Conservation (phyloP, 228 moss, liverwort and hornwort species). For the Sphagnum magellanicum region DNA sequence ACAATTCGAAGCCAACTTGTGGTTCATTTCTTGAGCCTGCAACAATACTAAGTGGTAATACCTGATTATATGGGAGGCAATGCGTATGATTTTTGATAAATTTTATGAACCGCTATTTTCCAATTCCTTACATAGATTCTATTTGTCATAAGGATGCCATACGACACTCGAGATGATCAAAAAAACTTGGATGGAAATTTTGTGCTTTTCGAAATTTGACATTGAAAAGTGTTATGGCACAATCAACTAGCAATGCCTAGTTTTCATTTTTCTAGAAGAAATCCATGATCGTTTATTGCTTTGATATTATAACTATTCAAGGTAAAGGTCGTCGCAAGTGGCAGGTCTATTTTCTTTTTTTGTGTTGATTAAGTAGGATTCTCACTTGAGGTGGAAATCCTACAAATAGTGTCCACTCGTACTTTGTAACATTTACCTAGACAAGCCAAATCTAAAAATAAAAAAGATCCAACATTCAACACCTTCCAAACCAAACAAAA, state of each 20-base stretch:
- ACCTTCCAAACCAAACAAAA: no score
- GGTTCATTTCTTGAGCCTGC: no score
- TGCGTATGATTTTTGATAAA: background rate
- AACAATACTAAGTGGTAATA: no score
- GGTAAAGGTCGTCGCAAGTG: background rate
- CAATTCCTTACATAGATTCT: background rate
- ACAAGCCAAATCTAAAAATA: background rate
- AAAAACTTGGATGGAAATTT: constrained; percentile 3
- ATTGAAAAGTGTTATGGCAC: background rate
- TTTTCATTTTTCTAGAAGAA: background rate
- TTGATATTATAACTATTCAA: background rate
- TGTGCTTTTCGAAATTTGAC: background rate
- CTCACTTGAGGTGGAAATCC: rapidly evolving
- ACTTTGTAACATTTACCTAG: background rate
- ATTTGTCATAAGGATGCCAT: background rate
- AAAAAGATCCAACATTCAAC: no score
- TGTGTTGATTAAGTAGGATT: no score
- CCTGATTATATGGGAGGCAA: background rate
- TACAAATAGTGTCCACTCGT: background rate
- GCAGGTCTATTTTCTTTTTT: no score
- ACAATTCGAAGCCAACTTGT: no score
- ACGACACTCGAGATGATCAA: background rate
- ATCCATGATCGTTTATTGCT: background rate
- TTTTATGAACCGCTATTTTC: background rate
- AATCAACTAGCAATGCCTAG: background rate